Conservation (phyloP, 1,139 yeast genomes). For the Geotrichum cucujoidarum region DNA sequence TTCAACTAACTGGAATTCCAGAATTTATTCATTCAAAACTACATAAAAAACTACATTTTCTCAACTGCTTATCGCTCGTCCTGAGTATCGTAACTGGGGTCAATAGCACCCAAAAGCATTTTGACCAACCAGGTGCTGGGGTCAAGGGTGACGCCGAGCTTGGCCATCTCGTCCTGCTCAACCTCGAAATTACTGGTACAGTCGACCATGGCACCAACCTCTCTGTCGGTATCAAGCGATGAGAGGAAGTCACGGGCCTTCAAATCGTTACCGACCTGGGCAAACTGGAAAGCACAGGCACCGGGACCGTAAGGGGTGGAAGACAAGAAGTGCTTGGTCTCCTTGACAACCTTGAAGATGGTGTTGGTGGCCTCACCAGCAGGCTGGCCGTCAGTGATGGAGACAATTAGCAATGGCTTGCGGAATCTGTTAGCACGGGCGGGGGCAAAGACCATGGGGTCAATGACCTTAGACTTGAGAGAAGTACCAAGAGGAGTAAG, state of each 20-base stretch:
- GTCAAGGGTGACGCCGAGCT: constrained; percentile 33
- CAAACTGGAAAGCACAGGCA: constrained; percentile 36
- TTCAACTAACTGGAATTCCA: background rate
- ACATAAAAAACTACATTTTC: background rate
- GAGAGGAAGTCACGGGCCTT: constrained; percentile 36
- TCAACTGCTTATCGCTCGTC: constrained; percentile 32
- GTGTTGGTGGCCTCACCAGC: constrained; percentile 33
- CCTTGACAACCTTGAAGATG: constrained; percentile 30
- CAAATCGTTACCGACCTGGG: constrained; percentile 37
- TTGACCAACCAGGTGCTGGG: constrained; percentile 36
- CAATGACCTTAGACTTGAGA: constrained; percentile 31
- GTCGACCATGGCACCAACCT: constrained; percentile 35
- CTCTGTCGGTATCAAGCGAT: constrained; percentile 31
- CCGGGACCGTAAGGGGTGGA: constrained; percentile 33
- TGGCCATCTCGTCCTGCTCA: constrained; percentile 37
- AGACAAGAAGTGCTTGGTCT: constrained; percentile 29
- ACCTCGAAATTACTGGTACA: constrained; percentile 36
- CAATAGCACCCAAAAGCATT: constrained; percentile 34
- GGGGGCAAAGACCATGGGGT: constrained; percentile 33
- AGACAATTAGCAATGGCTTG: constrained; percentile 34
- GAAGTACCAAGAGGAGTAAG: constrained; percentile 35
- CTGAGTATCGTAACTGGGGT: constrained; percentile 32
- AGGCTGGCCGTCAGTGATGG: constrained; percentile 37
- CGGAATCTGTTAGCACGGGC: constrained; percentile 28
- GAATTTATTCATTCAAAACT: background rate